phyloP scores from a whole-genome alignment of 108 stramenopile species.

The Aurantiochytrium sp. region DNA sequence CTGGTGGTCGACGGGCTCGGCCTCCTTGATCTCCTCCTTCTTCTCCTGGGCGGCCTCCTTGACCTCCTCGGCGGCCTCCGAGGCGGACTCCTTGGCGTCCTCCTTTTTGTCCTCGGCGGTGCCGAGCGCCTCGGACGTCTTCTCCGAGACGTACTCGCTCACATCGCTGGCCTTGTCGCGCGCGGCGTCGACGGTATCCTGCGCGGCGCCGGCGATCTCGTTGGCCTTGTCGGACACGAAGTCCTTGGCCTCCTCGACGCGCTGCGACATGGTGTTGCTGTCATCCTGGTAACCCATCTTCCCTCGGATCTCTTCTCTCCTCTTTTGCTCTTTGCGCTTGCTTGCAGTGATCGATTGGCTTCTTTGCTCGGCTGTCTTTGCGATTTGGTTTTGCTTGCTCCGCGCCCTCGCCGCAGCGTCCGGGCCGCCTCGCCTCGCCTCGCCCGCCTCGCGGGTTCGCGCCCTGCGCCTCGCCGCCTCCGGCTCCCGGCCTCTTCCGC shows the following conservation, averaged over 20 bases:
- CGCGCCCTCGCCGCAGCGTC: no score
- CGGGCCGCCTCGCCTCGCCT: no score
- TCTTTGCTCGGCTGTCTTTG: no score
- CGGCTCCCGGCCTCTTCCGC: no score
- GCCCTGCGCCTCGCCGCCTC: no score
- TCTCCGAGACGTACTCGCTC: background rate
- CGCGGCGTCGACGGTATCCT: background rate
- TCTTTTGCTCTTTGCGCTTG: no score
- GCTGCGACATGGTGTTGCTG: background rate
- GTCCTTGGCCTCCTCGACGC: constrained; percentile 4
- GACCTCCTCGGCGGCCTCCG: background rate
- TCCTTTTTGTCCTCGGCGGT: background rate
- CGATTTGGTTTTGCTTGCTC: no score
- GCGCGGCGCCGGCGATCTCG: background rate
- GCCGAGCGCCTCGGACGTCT: no score
- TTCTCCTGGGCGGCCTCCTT: background rate
- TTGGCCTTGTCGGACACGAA: background rate
- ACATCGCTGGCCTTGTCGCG: background rate
- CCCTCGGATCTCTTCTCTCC: background rate
- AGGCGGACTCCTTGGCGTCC: background rate
- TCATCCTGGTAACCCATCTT: constrained; percentile 4
- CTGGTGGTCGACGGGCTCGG: background rate
- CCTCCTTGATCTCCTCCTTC: background rate
- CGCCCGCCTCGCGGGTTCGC: no score
- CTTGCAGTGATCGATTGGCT: no score